phyloP scores from a whole-genome alignment of 2,329 filamentous ascomycete genomes.

The Fusarium sp. region DNA sequence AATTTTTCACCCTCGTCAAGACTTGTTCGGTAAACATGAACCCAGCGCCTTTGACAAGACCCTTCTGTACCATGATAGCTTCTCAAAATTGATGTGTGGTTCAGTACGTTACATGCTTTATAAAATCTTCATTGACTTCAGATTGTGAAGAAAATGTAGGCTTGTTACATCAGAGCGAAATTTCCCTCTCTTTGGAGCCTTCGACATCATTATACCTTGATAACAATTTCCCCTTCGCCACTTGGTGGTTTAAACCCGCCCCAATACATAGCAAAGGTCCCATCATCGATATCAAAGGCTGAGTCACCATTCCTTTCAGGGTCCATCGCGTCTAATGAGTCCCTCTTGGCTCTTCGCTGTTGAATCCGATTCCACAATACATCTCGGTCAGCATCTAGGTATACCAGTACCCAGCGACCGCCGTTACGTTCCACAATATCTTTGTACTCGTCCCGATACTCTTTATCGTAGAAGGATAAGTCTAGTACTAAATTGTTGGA shows the following conservation, averaged over 20 bases:
- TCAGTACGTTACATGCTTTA: too few species aligned
- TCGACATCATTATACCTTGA: background rate
- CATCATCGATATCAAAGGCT: background rate
- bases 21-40: too few species aligned
- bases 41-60: too few species aligned
- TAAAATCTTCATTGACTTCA: too few species aligned
- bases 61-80: too few species aligned
- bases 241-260: background rate
- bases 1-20: too few species aligned
- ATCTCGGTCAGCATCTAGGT: slow-evolving; percentile 40
- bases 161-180: too few species aligned
- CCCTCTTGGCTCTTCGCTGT: slow-evolving; percentile 33
- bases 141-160: too few species aligned
- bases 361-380: slow-evolving; percentile 45
- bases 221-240: background rate
- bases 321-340: background rate
- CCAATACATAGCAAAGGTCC: background rate
- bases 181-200: background rate
- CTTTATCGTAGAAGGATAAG: slow-evolving; percentile 44
- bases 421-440: slow-evolving; percentile 35
- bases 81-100: too few species aligned
- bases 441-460: slow-evolving; percentile 46
- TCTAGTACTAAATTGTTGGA: slow-evolving; percentile 44
- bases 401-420: slow-evolving; percentile 45
- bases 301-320: slow-evolving; percentile 1